Evolutionary conservation across 768 basidiomycete genomes (phyloP), one percentile per base, ranked within the genome.

Genomic region (Infundibulicybe gibba): DNA sequence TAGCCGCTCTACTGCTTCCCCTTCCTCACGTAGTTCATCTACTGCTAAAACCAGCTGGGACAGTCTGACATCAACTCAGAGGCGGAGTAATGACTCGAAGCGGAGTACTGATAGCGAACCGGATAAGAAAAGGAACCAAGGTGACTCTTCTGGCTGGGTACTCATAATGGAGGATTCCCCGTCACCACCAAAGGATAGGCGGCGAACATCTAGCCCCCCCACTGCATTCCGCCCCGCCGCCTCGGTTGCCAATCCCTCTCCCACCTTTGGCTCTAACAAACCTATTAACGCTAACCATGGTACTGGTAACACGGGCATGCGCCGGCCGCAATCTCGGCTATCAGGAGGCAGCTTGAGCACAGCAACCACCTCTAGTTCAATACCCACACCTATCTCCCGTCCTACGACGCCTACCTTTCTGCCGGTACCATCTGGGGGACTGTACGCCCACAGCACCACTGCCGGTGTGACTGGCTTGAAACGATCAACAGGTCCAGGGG

Each of bases 91-190:
- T 11, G 75, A 74, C 42, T 75, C 77, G 25, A 72, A 71, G 42
- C 68, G 64, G 14, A 75, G 75, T 49, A 66, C 64, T 40, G 77
- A 79, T 39, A 68, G 62, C 51, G 71, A 70, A 37, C 61, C 66
- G 6, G 72, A 72, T 45, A 77, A 74, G 51, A 77, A 72, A 55
- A 77, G 71, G 34, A 69, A 75, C 38, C 68, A 63, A 30, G 78
- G 75, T 16, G 87, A 89, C 55, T 68, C 83, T 10, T 80, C 87
- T 32, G 89, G 89, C 45, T 92, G 89, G 89, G 89, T 92, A 35
- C 77, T 92, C 32, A 88, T 92, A 42, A 90, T 90, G 88, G 90
- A 91, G 53, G 90, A 90, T 58, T 84, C 85, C 2, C 85, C 88
- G 17, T 83, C 82, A 13, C 86, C 85, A 16, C 71, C 70, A 25